Evolutionary conservation across 306 rosid species (phyloP), one percentile per base, ranked within the genome.

Genomic region (Trifolium fragiferum): DNA sequence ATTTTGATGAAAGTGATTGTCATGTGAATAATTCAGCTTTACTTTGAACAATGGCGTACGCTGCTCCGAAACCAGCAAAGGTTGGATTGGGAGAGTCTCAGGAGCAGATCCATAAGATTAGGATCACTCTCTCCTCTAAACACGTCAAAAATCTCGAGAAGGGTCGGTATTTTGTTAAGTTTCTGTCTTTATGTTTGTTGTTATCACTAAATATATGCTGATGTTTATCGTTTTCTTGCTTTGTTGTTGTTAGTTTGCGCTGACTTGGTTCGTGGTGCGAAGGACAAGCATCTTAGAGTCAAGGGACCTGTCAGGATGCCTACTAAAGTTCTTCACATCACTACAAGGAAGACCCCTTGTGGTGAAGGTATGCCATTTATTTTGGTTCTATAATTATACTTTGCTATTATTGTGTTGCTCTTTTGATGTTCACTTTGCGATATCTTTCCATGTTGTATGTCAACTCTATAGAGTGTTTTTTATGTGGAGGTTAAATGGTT

Each of bases 221-320:
- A 63, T 16, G n/a, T 61, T 44, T 43, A 11, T 3, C 3, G 12
- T 15, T 60, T 14, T 60, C 10, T 19, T 7, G 8, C 7, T 32
- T 20, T 30, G 19, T 27, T 2, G 4, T 12, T 77, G 33, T 25
- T 74, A 93, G 98, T 90, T 68, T 93, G 98, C 71, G 51, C 88
- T 8, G 97, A 93, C 70, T 83, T 93, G 84, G 89, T 93, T 76
- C 89, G 97, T 0, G 98, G 97, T 10, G 98, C 97, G 8, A 90
- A 85, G 89, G 98, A 93, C 71, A 93, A 93, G 88, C 60, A 79
- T 53, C 87, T 90, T 3, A 86, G 93, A 82, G 97, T 90, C 1
- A 93, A 93, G 83, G 97, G 98, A 35, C 98, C 98, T 16, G 98
- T 90, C 30, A 87, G 98, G 70, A 93, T 93, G 89, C 98, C 98